Base-by-base conservation (phyloP, 305 asterid species). In the Solanum chacoense region DNA sequence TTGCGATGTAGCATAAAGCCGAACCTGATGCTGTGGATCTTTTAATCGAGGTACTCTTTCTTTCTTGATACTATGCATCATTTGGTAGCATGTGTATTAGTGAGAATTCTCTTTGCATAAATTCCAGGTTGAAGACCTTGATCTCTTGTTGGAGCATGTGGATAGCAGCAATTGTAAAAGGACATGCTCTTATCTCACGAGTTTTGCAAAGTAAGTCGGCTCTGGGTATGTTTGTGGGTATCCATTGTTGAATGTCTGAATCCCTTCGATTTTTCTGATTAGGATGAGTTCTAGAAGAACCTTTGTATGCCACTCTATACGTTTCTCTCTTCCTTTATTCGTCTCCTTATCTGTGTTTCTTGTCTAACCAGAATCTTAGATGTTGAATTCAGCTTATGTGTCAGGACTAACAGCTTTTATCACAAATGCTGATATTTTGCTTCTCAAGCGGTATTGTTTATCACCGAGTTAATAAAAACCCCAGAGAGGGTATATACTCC, bases 11-110 rank as follows among this genome's bases (percentile, higher is more conserved):
- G 99, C 99, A 98, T 87, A 98, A 98, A 92, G 99, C 99, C 32
- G 99, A 98, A 91, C 98, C 99, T 59, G 99, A 98, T 90, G 99
- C 99, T 16, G 98, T 94, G 31, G 99, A 98, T 94, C 98, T 98
- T 91, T 91, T 98, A 42, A 95, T 98, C 95, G 99, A 98, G 99
- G 99, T 98, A 93, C 26, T 85, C 86, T 7, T 65, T 83, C 73
- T 83, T 83, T 29, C 73, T 18, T 2, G 29, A 50, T 50, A 50
- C 22, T 50, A 83, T 20, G 31, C 73, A 50, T 31, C 22, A 83
- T 71, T 59, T 31, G 4, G 55, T 26, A 40, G 83, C 80, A 78
- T 63, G 80, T 87, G 18, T 31, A 83, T 79, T 20, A 36, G 40
- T 36, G 22, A 75, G 69, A 13, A 22, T 9, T 86, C 20, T 65